Percentiles rank a stretch among this genome's conserved stretches.
These are phyloP conservation scores for Fusarium albidum DNA, from an alignment of 2,329 filamentous ascomycete species.

Conservation along the genomic window DNA sequence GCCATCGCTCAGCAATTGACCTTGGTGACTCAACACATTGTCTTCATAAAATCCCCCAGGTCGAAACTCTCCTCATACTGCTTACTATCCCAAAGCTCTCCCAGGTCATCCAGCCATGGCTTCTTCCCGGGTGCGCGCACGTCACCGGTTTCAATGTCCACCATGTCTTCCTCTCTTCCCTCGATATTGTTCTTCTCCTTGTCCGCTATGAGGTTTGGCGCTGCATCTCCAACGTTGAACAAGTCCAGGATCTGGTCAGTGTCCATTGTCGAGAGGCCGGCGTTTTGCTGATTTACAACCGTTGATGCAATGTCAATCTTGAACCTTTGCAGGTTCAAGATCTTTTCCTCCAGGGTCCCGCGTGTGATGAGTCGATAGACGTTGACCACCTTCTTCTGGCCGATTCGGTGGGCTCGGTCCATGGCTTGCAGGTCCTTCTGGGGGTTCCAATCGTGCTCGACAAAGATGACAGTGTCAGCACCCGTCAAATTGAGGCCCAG, in stretches of 20 bases:
- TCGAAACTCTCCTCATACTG: slow-evolving; percentile 99
- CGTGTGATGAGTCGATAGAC: slow-evolving; percentile 97
- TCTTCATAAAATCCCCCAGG: slow-evolving; percentile 92
- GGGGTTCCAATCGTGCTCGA: slow-evolving; percentile 99
- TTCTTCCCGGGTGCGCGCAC: slow-evolving; percentile 98
- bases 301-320: slow-evolving; percentile 99
- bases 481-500: slow-evolving; percentile 94
- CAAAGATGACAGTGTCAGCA: slow-evolving; percentile 98
- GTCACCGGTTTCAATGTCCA: slow-evolving; percentile 91
- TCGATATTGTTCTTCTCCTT: slow-evolving; percentile 66
- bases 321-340: slow-evolving; percentile 96
- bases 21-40: slow-evolving; percentile 70
- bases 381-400: slow-evolving; percentile 99
- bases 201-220: slow-evolving; percentile 70
- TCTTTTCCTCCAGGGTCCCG: slow-evolving; percentile 98
- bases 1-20: neutral
- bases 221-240: slow-evolving; percentile 87
- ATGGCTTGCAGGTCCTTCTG: slow-evolving; percentile 99
- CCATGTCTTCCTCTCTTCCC: slow-evolving; percentile 82
- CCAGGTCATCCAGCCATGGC: slow-evolving; percentile 91
- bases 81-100: slow-evolving; percentile 95
- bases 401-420: slow-evolving; percentile 97
- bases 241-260: slow-evolving; percentile 98
- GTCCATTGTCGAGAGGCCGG: slow-evolving; percentile 93
- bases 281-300: slow-evolving; percentile 98